Base-by-base conservation (phyloP, 768 basidiomycete species). In the Tulasnella sp. region DNA sequence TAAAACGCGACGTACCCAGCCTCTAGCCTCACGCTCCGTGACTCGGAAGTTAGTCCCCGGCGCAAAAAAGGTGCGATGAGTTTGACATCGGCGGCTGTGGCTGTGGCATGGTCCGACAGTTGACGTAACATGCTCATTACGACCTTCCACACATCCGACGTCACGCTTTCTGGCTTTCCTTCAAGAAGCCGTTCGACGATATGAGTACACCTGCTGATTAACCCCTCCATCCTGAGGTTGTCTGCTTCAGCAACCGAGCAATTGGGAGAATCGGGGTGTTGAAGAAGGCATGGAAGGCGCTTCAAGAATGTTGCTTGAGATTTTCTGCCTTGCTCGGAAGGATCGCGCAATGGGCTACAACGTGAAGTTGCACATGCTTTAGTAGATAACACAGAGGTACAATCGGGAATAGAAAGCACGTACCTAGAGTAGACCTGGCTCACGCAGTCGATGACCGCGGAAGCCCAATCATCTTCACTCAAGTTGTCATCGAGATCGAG, bases 11-110 rank as follows among this genome's bases (percentile, higher is more conserved):
- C 80, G 64, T 69, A 88, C 87, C 87, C 88, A 53, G 87, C 84
- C 63, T 75, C 73, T 15, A 89, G 67, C 38, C 87, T 78, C 21
- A 83, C 79, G 43, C 74, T 76, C 58, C 87, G 76, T 63, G 84
- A 78, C 41, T 67, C 69, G 63, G 85, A 78, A 9, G 67, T 72
- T 61, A 86, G 68, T 2, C 81, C 83, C 21, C 70, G 70, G 52
- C 76, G 73, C 7, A 81, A 67, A 4, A 80, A 64, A 24, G 77
- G 69, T 5, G 69, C 61, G 2, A 73, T 63, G 30, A 70, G 63
- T 3, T 72, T 70, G n/a, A 73, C 60, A 21, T 68, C 21, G 66
- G 51, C 45, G 51, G 19, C 38, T 34, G 52, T 43, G 42, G 67
- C 64, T 11, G 64, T 67, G 29, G 67, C 67, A 64, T 78, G 74